phyloP scores from a whole-genome alignment of 441 rosid genomes.

The Biscutella laevigata region DNA sequence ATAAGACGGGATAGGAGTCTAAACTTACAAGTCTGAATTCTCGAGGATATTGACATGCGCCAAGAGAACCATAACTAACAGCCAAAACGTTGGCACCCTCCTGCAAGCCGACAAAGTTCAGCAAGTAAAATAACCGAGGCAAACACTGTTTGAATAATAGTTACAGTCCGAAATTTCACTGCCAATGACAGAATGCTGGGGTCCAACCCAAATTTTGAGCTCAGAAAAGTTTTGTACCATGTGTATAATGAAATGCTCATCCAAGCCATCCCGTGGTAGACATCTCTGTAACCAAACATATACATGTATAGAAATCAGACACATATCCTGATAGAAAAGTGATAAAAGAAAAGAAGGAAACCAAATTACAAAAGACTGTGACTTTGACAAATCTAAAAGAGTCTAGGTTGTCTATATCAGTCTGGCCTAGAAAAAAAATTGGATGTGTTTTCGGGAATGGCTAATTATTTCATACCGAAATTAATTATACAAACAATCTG shows the following conservation, averaged over 20 bases:
- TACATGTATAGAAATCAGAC: not conserved
- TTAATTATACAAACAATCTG: not conserved
- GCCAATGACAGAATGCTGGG: not conserved
- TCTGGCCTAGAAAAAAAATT: not conserved
- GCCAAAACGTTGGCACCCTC: slow-evolving; percentile 83
- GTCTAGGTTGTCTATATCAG: not conserved
- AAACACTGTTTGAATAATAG: not conserved
- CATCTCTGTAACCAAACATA: slow-evolving; percentile 57
- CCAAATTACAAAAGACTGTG: not conserved
- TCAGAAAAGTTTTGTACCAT: slow-evolving; percentile 39
- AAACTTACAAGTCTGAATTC: slow-evolving; percentile 65
- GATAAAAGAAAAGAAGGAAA: not conserved
- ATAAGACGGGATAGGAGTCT: not conserved
- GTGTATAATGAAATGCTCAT: slow-evolving; percentile 80
- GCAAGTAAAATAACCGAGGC: not conserved
- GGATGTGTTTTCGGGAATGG: not conserved
- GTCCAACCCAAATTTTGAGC: not conserved
- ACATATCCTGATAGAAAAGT: not conserved
- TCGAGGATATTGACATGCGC: slow-evolving; percentile 83
- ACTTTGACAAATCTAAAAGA: not conserved
- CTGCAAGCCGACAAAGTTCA: slow-evolving; percentile 32
- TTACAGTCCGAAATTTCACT: not conserved
- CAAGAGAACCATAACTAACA: slow-evolving; percentile 81
- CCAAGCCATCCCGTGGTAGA: slow-evolving; percentile 71
- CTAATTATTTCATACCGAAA: not conserved